These are phyloP conservation scores for Ceratobasidium sp. DNA, from an alignment of 1,284 basidiomycete genomes.

Conservation along the genomic window DNA sequence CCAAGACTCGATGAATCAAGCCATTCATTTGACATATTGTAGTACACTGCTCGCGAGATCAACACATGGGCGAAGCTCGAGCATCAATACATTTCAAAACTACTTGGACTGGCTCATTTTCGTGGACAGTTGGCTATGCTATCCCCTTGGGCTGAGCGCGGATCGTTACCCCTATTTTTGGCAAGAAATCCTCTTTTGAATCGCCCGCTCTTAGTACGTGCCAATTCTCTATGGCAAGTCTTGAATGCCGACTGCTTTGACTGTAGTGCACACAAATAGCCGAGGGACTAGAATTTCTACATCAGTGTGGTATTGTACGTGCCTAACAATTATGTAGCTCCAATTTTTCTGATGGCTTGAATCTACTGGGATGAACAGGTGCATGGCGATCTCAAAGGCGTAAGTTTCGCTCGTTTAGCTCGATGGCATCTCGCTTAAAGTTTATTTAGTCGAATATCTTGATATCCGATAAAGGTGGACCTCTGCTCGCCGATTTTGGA, in stretches of 20 bases:
- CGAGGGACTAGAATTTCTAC: constrained; percentile 16
- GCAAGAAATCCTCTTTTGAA: constrained; percentile 6
- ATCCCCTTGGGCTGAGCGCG: constrained; percentile 24
- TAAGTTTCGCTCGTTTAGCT: not conserved
- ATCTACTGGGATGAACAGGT: not conserved
- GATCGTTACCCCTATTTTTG: not conserved
- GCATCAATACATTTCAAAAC: constrained; percentile 13
- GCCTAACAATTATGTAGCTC: no score
- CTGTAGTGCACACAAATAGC: not conserved
- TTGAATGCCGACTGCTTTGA: no score
- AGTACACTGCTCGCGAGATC: constrained; percentile 30
- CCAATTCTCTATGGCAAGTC: no score
- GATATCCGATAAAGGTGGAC: not conserved
- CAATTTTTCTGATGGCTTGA: no score
- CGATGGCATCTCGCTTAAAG: no score
- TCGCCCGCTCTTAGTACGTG: not conserved
- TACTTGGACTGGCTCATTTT: constrained; percentile 23
- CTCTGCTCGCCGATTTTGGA: constrained; percentile 23
- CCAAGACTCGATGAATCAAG: not conserved
- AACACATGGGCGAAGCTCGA: constrained; percentile 24
- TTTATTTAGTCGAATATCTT: constrained; percentile 7
- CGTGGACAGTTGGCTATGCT: constrained; percentile 20
- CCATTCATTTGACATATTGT: not conserved
- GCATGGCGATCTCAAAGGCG: constrained; percentile 37
- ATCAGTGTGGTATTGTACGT: not conserved